phyloP scores from a whole-genome alignment of 2,329 filamentous ascomycete species.

The Monosporascus sp. region DNA sequence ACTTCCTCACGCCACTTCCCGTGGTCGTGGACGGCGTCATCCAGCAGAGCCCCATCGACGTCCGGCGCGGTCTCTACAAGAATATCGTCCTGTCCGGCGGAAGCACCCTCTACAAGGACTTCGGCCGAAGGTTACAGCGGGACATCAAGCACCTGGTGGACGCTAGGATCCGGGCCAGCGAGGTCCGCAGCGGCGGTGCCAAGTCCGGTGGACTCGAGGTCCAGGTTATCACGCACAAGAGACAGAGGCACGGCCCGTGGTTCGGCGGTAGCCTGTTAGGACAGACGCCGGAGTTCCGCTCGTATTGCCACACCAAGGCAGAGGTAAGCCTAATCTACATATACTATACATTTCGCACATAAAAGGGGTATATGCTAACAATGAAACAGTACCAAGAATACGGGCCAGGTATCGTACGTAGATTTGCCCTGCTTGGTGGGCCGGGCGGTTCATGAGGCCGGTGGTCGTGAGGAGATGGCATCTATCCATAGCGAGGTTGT shows the following conservation, averaged over 20 bases:
- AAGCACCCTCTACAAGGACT: slow-evolving; percentile 97
- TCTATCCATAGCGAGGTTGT: neutral
- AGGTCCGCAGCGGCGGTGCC: slow-evolving; percentile 84
- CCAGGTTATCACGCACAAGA: slow-evolving; percentile 94
- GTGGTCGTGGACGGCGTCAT: slow-evolving; percentile 95
- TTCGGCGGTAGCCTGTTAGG: slow-evolving; percentile 95
- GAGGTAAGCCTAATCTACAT: slow-evolving; percentile 42
- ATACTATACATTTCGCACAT: neutral
- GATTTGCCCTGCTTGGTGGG: slow-evolving; percentile 89
- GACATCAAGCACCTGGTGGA: slow-evolving; percentile 97
- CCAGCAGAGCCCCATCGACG: slow-evolving; percentile 95
- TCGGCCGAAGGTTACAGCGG: slow-evolving; percentile 89
- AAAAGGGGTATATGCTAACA: slow-evolving; percentile 2
- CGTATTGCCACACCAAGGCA: slow-evolving; percentile 94
- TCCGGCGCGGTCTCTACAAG: slow-evolving; percentile 95
- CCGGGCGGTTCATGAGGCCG: slow-evolving; percentile 66
- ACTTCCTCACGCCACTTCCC: slow-evolving; percentile 93
- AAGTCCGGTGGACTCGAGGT: slow-evolving; percentile 93
- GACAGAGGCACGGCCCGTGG: slow-evolving; percentile 96
- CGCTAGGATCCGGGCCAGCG: slow-evolving; percentile 84
- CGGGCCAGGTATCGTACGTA: slow-evolving; percentile 88
- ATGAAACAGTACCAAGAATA: slow-evolving; percentile 78
- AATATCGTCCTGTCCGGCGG: slow-evolving; percentile 98
- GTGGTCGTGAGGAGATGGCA: neutral
- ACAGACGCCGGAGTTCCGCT: slow-evolving; percentile 96